Evolutionary conservation across 257 asterid species (phyloP).

Genomic region (Solanum clarkiae): DNA sequence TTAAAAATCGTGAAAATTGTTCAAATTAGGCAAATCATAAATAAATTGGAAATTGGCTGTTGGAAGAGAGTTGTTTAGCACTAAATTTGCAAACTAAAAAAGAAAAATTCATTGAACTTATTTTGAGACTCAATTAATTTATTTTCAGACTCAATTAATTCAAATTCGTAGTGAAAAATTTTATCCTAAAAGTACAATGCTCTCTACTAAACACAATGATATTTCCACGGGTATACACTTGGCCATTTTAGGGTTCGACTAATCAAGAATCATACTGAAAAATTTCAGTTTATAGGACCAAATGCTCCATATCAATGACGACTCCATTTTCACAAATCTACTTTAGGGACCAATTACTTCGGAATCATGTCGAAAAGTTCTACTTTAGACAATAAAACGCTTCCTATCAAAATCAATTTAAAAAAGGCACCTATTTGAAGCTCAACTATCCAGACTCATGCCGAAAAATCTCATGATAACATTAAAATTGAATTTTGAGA

Average conservation of each 20-base stretch:
- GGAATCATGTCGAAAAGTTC: fast-evolving
- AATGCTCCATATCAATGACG: not conserved
- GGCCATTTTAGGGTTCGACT: not conserved
- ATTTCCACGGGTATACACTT: no score
- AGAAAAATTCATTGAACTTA: no score
- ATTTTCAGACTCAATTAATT: not conserved
- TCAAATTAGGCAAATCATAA: not conserved
- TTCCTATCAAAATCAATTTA: no score
- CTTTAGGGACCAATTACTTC: not conserved
- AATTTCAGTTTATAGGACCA: not conserved
- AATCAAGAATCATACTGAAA: not conserved
- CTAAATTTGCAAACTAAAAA: not conserved
- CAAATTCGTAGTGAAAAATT: not conserved
- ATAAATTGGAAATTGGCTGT: not conserved
- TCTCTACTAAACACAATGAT: no score
- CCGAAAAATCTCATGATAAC: no score
- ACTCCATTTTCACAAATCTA: not conserved
- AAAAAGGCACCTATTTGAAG: not conserved
- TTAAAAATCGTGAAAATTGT: not conserved
- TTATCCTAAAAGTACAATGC: not conserved
- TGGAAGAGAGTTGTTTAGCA: not conserved
- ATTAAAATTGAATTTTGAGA: no score
- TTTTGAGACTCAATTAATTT: not conserved
- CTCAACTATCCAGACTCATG: not conserved
- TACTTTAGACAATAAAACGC: no score